phyloP scores from a whole-genome alignment of 257 asterid genomes.

The Ilex asprella region DNA sequence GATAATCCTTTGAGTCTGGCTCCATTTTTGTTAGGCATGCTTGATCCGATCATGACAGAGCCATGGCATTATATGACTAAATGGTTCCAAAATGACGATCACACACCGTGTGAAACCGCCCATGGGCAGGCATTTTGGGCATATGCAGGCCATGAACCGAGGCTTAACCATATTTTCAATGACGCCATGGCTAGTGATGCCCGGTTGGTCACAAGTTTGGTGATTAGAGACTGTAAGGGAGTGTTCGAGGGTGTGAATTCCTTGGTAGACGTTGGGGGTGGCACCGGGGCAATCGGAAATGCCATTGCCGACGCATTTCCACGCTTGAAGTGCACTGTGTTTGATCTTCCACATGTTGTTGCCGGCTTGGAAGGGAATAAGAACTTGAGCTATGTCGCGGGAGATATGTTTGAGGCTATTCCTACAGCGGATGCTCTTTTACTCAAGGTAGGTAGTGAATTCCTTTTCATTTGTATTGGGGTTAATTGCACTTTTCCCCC shows the following conservation, averaged over 20 bases:
- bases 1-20: conserved; percentile 13
- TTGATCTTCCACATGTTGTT: conserved; percentile 33
- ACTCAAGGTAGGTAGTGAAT: too few species aligned
- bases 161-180: conserved; percentile 14
- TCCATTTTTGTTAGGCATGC: conserved; percentile 10
- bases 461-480: too few species aligned
- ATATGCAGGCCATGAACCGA: conserved; percentile 11
- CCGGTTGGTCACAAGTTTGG: conserved; percentile 6
- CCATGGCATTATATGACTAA: conserved; percentile 17
- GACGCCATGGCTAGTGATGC: conserved; percentile 27
- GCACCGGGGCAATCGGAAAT: conserved; percentile 27
- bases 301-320: conserved; percentile 20
- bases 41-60: conserved; percentile 12
- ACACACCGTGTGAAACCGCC: conserved; percentile 4
- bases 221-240: conserved; percentile 1
- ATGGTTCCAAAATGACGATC: conserved; percentile 12
- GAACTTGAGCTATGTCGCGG: background rate
- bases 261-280: conserved; percentile 33
- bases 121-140: conserved; percentile 21
- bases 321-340: conserved; percentile 14
- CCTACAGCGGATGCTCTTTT: too few species aligned
- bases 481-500: too few species aligned
- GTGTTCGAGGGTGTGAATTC: conserved; percentile 22
- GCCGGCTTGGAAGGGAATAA: conserved; percentile 10
- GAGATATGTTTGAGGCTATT: too few species aligned